These are phyloP conservation scores for Coniochaeta pulveracea DNA, from an alignment of 2,329 filamentous ascomycete species.

Conservation along the genomic window DNA sequence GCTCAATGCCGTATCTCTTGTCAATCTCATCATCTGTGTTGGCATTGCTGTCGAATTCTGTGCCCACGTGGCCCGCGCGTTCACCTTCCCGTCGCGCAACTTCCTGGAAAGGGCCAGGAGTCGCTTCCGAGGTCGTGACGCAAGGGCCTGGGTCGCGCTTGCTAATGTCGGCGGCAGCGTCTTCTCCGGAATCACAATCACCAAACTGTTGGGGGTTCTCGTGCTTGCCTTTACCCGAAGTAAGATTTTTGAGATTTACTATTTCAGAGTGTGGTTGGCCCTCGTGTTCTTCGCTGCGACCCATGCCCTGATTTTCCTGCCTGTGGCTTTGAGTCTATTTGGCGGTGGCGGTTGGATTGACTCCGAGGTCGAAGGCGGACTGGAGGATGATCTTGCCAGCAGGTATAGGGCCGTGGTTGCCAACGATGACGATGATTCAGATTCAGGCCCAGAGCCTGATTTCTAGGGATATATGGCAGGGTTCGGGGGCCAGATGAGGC, in stretches of 20 bases:
- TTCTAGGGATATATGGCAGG: too few species aligned
- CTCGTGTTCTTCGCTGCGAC: slow-evolving; percentile 80
- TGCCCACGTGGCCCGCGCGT: slow-evolving; percentile 89
- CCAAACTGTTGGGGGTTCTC: slow-evolving; percentile 83
- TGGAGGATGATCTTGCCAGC: slow-evolving; percentile 80
- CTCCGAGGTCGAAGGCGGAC: slow-evolving; percentile 72
- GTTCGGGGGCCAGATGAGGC: too few species aligned
- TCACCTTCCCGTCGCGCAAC: slow-evolving; percentile 78
- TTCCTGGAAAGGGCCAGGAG: slow-evolving; percentile 74
- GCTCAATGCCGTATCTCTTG: slow-evolving; percentile 87
- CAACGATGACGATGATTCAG: slow-evolving; percentile 68
- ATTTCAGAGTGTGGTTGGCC: slow-evolving; percentile 93
- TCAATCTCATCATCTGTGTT: slow-evolving; percentile 94
- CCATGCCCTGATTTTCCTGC: slow-evolving; percentile 84
- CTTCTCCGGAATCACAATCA: slow-evolving; percentile 92
- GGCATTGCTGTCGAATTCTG: slow-evolving; percentile 97
- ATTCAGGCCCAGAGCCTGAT: slow-evolving; percentile 19
- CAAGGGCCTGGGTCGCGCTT: slow-evolving; percentile 82
- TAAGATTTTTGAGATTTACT: slow-evolving; percentile 99
- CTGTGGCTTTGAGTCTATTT: slow-evolving; percentile 74
- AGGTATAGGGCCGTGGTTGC: slow-evolving; percentile 67
- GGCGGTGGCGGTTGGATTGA: slow-evolving; percentile 86
- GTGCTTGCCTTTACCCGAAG: slow-evolving; percentile 90
- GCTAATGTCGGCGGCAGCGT: slow-evolving; percentile 93
- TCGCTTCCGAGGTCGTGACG: slow-evolving; percentile 70